Base-by-base conservation (phyloP, 306 rosid genomes). In the Pterocarpus macrocarpus region DNA sequence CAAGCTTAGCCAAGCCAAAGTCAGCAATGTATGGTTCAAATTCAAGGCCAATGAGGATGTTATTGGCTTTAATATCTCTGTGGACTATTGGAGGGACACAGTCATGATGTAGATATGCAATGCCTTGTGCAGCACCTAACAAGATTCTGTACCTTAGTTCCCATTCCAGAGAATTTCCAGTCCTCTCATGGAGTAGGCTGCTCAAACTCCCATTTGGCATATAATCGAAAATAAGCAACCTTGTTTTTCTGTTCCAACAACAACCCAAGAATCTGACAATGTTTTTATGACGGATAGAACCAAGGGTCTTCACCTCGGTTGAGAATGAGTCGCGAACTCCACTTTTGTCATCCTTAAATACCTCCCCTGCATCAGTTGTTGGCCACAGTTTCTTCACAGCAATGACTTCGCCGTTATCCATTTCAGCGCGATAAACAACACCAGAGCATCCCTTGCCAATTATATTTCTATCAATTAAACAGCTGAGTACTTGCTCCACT, bases 321-420 rank as follows among this genome's bases (percentile, higher is more conserved):
- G 94, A 90, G 87, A 93, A 93, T 0, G 98, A 91, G 81, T 93
- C 99, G 0, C 97, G 92, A 63, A 90, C 89, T 77, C 91, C 89
- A 57, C 91, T 87, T 71, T 87, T 95, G 4, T 88, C 94, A 44
- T 90, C 96, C 36, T 75, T 77, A 49, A 83, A 86, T 64, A 83
- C 90, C 3, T 83, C 89, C 52, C 80, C 84, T 59, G 82, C 87
- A 8, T 91, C 91, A 45, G 41, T 69, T 73, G 91, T 78, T 28
- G 97, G 97, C 98, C 98, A 93, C 39, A 95, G 84, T 87, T 93
- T 93, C 91, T 95, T 95, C 83, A 95, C 99, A 8, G 99, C 99
- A 79, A 95, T 86, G 82, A 87, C 93, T 47, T 93, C 89, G 0
- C 98, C 99, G 4, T 81, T 83, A 11, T 85, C 86, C 90, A 89